phyloP scores from a whole-genome alignment of 768 basidiomycete genomes.

The Psilocybe tampanensis region DNA sequence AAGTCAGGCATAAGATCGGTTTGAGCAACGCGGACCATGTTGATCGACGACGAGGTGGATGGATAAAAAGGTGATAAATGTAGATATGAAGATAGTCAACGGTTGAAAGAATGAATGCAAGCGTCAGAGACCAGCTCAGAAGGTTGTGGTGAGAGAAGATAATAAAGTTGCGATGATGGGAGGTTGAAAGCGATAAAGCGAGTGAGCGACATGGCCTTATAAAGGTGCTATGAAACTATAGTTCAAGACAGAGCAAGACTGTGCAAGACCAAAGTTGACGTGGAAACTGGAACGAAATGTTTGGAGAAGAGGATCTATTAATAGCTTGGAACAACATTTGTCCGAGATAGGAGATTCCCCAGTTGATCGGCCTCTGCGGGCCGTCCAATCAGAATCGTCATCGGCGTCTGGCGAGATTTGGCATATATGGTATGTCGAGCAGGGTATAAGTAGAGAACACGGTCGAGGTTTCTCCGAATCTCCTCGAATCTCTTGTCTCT shows the following conservation, averaged over 20 bases:
- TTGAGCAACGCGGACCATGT: constrained; percentile 43
- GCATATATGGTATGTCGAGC: no score
- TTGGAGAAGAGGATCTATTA: no score
- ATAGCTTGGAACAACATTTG: constrained; percentile 5
- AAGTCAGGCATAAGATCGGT: constrained; percentile 53
- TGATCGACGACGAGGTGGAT: constrained; percentile 18
- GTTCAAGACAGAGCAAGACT: not conserved
- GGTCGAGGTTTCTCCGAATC: constrained; percentile 2
- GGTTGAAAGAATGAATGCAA: constrained; percentile 20
- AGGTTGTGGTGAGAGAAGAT: constrained; percentile 11
- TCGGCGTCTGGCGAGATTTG: not conserved
- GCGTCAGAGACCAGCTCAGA: constrained; percentile 20
- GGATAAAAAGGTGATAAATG: not conserved
- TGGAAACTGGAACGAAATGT: not conserved
- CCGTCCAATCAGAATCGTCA: not conserved
- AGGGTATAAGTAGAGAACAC: constrained; percentile 2
- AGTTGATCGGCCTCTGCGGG: not conserved
- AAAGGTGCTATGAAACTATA: not conserved
- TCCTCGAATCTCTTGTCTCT: constrained; percentile 5
- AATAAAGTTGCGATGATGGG: not conserved
- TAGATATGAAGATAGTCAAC: not conserved
- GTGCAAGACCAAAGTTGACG: not conserved
- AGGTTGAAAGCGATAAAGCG: not conserved
- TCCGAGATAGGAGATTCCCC: constrained; percentile 17
- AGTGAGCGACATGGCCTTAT: not conserved